phyloP scores from a whole-genome alignment of 805 yeast genomes.

The Yarrowia yakushimensis region DNA sequence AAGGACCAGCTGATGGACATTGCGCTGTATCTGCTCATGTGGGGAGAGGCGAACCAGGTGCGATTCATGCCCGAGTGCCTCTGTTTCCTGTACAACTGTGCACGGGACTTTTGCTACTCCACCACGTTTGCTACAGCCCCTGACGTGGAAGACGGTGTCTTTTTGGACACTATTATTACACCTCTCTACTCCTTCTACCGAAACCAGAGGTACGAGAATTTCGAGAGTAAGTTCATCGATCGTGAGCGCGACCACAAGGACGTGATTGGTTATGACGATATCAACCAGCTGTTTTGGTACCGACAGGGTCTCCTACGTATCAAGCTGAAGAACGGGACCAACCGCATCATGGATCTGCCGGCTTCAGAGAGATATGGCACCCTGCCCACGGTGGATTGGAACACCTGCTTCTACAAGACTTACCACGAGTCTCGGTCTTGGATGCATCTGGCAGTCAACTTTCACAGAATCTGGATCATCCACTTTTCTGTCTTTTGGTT shows the following conservation, averaged over 20 bases:
- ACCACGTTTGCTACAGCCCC: slow-evolving; percentile 35
- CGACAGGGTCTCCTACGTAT: slow-evolving; percentile 62
- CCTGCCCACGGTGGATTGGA: slow-evolving; percentile 62
- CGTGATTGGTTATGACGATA: slow-evolving; percentile 83
- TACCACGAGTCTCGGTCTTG: slow-evolving; percentile 93
- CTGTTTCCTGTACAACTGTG: slow-evolving; percentile 79
- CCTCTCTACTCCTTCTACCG: slow-evolving; percentile 66
- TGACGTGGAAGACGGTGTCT: slow-evolving; percentile 37
- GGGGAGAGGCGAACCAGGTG: slow-evolving; percentile 89
- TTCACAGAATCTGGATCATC: slow-evolving; percentile 96
- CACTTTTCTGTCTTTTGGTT: slow-evolving; percentile 91
- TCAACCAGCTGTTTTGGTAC: slow-evolving; percentile 86
- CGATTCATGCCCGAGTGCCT: slow-evolving; percentile 88
- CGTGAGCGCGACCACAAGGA: slow-evolving; percentile 62
- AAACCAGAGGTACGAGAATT: slow-evolving; percentile 49
- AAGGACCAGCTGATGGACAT: slow-evolving; percentile 60
- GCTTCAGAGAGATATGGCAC: slow-evolving; percentile 53
- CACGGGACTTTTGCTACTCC: slow-evolving; percentile 61
- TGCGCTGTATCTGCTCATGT: slow-evolving; percentile 65
- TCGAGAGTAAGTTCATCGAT: slow-evolving; percentile 45
- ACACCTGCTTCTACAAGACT: slow-evolving; percentile 65
- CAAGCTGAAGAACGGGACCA: slow-evolving; percentile 43
- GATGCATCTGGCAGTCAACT: slow-evolving; percentile 92
- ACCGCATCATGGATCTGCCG: slow-evolving; percentile 51
- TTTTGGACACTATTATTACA: slow-evolving; percentile 63